Percentiles rank a stretch among this genome's conserved stretches.
These are phyloP conservation scores for Corrigiola litoralis DNA, from an alignment of 179 eudicot genomes.

Conservation along the genomic window DNA sequence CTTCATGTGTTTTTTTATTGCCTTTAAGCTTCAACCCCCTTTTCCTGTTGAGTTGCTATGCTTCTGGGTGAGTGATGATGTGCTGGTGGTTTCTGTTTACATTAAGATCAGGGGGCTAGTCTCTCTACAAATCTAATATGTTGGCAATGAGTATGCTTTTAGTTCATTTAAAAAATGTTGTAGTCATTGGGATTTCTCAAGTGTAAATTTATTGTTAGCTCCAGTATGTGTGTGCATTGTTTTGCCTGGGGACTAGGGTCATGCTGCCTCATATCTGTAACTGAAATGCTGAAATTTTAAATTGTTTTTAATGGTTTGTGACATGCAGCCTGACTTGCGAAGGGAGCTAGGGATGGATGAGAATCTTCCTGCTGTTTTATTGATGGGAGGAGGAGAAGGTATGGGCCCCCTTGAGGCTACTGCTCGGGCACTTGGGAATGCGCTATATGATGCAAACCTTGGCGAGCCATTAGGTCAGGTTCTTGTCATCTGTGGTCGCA, in stretches of 20 bases:
- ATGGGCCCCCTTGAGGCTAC: slow-evolving; percentile 99
- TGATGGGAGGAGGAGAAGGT: slow-evolving; percentile 99
- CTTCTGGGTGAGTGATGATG: background rate
- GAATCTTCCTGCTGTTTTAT: slow-evolving; percentile 73
- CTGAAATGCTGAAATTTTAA: background rate
- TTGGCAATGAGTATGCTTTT: too few relatives aligned
- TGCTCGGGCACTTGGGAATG: slow-evolving; percentile 77
- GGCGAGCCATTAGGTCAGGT: slow-evolving; percentile 85
- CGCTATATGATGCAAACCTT: slow-evolving; percentile 68
- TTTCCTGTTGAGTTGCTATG: background rate
- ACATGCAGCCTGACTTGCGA: slow-evolving; percentile 61
- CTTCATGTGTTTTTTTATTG: slow-evolving; percentile 3
- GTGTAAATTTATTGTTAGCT: background rate
- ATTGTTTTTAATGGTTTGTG: slow-evolving; percentile 4
- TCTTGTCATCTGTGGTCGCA: slow-evolving; percentile 90
- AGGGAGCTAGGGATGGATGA: slow-evolving; percentile 89
- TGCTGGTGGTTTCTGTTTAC: too few relatives aligned
- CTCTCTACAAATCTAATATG: background rate
- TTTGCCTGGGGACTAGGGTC: background rate
- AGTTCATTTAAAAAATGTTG: too few relatives aligned
- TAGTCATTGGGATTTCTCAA: background rate
- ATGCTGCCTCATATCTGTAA: background rate
- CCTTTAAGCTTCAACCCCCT: background rate
- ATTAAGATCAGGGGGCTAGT: background rate
- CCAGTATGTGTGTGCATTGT: background rate